Conservation (phyloP, 805 yeast genomes). For the Candida maris region DNA sequence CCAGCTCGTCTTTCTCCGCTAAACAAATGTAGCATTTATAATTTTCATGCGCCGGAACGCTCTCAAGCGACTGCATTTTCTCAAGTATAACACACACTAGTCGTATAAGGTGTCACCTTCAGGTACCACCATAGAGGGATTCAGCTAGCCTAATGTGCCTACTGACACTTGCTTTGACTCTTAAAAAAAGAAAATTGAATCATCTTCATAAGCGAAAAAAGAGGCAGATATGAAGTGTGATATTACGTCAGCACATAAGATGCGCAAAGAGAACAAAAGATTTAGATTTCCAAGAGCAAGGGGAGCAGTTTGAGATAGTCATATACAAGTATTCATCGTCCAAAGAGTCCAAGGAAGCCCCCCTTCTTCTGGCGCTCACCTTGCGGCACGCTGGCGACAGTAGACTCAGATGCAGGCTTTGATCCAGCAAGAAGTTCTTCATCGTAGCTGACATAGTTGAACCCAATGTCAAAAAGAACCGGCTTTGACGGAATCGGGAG, state of each 20-base stretch:
- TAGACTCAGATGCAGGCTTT: not conserved
- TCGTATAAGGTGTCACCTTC: too few species aligned
- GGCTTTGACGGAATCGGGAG: slow-evolving; percentile 77
- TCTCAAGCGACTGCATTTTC: slow-evolving; percentile 18
- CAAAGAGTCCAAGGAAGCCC: slow-evolving; percentile 74
- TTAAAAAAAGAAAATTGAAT: too few species aligned
- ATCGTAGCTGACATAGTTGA: slow-evolving; percentile 67
- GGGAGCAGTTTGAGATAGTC: too few species aligned
- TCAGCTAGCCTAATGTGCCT: too few species aligned
- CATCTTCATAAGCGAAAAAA: too few species aligned
- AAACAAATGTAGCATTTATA: slow-evolving; percentile 29
- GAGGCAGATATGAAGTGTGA: too few species aligned
- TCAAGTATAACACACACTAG: not conserved
- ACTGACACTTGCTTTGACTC: too few species aligned
- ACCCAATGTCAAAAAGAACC: slow-evolving; percentile 86
- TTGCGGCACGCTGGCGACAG: too few species aligned
- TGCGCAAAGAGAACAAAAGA: too few species aligned
- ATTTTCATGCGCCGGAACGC: slow-evolving; percentile 9
- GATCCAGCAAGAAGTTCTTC: slow-evolving; percentile 8
- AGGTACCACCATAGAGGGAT: too few species aligned
- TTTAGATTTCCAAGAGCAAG: too few species aligned
- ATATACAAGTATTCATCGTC: slow-evolving; percentile 39
- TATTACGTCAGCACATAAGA: too few species aligned
- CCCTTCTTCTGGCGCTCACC: slow-evolving; percentile 49
- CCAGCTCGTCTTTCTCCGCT: slow-evolving; percentile 28